These are phyloP conservation scores for Thraustochytrium striatum DNA, from an alignment of 352 stramenopile species.

Conservation along the genomic window DNA sequence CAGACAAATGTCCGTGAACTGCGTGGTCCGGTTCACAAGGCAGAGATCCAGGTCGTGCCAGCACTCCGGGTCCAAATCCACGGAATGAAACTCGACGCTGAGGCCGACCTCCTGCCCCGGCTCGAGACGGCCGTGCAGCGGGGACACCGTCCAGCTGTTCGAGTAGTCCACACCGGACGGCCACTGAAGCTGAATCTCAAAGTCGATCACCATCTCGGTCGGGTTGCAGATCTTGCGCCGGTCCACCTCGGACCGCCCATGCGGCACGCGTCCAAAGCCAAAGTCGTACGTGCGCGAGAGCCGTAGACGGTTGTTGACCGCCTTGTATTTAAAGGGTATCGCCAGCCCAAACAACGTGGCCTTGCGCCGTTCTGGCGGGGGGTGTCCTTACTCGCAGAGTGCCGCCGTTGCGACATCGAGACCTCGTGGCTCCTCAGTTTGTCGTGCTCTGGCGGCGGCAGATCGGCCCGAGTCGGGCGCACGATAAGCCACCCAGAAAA, in stretches of 20 bases:
- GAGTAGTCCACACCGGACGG: not conserved
- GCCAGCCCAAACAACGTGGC: not conserved
- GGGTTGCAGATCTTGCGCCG: not conserved
- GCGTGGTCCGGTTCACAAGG: not conserved
- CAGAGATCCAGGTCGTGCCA: conserved; percentile 36
- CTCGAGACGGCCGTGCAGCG: not conserved
- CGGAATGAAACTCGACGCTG: not conserved
- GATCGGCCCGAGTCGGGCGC: not conserved
- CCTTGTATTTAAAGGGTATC: not conserved
- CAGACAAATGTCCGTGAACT: not conserved
- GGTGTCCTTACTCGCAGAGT: too few species aligned
- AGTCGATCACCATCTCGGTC: conserved; percentile 34
- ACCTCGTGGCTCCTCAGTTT: not conserved
- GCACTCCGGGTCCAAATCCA: not conserved
- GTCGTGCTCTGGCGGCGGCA: not conserved
- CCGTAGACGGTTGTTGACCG: conserved; percentile 33
- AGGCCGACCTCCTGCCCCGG: not conserved
- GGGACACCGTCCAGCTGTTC: not conserved
- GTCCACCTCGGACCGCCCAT: not conserved
- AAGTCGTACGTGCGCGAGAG: conserved; percentile 11
- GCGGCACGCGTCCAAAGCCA: not conserved
- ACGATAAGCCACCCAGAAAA: not conserved
- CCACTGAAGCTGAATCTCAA: not conserved
- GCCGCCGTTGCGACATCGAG: too few species aligned
- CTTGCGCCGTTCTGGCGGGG: not conserved